Evolutionary conservation across 1,284 basidiomycete species (phyloP).

Genomic region (Cryptococcus sp.): DNA sequence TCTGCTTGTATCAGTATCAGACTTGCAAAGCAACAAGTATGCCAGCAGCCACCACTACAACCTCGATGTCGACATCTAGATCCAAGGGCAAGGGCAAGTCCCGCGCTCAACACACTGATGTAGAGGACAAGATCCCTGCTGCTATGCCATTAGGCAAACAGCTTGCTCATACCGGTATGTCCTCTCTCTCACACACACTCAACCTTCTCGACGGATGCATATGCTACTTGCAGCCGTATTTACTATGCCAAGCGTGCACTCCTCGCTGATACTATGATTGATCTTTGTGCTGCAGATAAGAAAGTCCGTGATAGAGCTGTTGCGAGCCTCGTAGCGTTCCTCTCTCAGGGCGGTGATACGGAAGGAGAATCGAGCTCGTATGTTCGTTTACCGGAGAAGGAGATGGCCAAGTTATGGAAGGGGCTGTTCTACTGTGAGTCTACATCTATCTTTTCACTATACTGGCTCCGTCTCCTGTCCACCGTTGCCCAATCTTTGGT

Average conservation of each 20-base stretch:
- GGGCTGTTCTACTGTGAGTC: slow-evolving; percentile 90
- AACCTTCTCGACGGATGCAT: background rate
- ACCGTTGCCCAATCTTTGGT: background rate
- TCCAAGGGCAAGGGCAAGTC: slow-evolving; percentile 33
- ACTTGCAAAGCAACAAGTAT: too few relatives aligned
- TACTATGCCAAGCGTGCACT: too few relatives aligned
- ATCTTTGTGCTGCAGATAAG: slow-evolving; percentile 64
- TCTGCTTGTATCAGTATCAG: too few relatives aligned
- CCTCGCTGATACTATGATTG: too few relatives aligned
- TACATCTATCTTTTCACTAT: background rate
- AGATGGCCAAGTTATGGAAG: slow-evolving; percentile 95
- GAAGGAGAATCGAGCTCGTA: slow-evolving; percentile 27
- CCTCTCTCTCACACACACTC: background rate
- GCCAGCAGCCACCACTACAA: too few relatives aligned
- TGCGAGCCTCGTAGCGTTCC: slow-evolving; percentile 70
- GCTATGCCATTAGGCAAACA: slow-evolving; percentile 75
- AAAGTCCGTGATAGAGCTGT: slow-evolving; percentile 85
- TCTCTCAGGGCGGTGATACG: slow-evolving; percentile 64
- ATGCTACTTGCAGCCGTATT: background rate
- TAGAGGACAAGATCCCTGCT: slow-evolving; percentile 29
- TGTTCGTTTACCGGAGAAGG: slow-evolving; percentile 60
- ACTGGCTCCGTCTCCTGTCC: background rate
- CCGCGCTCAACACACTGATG: slow-evolving; percentile 12
- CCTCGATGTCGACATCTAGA: slow-evolving; percentile 4
- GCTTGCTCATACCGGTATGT: slow-evolving; percentile 79